A percentile compares a stretch with the other conserved stretches of the same genome.
Conservation (phyloP, 139 green algal genomes). For the Astrephomene gubernaculifera region DNA sequence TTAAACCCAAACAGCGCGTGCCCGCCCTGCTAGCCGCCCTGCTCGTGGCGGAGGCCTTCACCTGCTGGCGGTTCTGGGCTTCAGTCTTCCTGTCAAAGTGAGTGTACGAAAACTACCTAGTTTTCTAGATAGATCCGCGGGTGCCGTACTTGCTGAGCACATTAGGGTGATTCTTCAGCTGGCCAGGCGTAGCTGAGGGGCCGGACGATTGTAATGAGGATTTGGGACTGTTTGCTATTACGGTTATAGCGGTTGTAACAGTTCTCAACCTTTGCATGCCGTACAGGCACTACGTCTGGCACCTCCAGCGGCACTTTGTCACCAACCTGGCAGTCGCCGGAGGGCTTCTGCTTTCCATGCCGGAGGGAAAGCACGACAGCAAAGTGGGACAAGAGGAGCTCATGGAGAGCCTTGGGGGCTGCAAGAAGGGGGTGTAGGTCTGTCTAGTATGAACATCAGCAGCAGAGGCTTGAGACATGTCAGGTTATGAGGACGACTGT, state of each 20-base stretch:
- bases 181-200: too few species aligned
- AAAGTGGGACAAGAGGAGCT: too few species aligned
- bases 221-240: background rate
- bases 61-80: constrained; percentile 27
- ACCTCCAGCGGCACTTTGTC: constrained; percentile 14
- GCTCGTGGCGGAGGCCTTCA: constrained; percentile 15
- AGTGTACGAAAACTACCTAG: too few species aligned
- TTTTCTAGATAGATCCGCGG: too few species aligned
- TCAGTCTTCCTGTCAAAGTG: background rate
- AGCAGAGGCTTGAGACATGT: too few species aligned
- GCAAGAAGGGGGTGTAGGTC: too few species aligned
- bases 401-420: too few species aligned
- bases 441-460: too few species aligned
- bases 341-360: constrained; percentile 7
- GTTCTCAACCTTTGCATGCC: background rate
- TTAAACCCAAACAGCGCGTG: background rate
- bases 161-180: background rate
- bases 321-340: constrained; percentile 22
- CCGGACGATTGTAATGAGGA: too few species aligned
- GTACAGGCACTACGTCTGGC: constrained; percentile 1
- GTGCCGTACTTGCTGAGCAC: background rate
- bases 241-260: background rate
- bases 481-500: too few species aligned
- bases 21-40: background rate
- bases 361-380: constrained; percentile 9